phyloP scores from a whole-genome alignment of 2,329 filamentous ascomycete genomes.

The Diaporthe amygdali region DNA sequence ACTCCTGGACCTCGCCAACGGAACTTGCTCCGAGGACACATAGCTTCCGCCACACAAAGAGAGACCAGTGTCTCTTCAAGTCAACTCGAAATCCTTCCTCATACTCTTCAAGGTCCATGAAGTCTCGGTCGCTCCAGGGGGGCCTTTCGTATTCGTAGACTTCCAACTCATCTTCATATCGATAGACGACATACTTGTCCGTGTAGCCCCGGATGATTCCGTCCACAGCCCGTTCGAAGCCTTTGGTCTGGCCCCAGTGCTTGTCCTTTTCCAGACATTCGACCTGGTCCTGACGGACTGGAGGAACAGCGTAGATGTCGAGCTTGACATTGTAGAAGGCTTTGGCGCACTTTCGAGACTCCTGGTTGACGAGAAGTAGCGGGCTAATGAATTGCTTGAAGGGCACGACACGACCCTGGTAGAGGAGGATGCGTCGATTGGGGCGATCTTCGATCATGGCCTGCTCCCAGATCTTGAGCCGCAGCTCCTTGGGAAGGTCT shows the following conservation, averaged over 20 bases:
- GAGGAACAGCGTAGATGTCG: neutral
- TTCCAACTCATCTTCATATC: no score
- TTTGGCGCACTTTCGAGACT: neutral
- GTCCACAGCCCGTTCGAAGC: neutral
- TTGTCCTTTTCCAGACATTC: neutral
- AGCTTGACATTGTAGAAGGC: constrained; percentile 10
- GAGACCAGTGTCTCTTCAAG: neutral
- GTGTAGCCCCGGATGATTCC: neutral
- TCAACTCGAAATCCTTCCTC: neutral
- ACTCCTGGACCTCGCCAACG: neutral
- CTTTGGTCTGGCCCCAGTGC: neutral
- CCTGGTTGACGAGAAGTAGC: neutral
- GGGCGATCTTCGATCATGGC: neutral
- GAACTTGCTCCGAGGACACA: neutral
- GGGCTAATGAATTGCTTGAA: neutral
- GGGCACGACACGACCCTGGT: neutral
- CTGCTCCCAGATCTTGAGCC: neutral
- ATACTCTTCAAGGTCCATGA: no score
- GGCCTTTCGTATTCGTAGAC: no score
- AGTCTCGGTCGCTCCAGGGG: no score
- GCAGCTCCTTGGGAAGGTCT: neutral
- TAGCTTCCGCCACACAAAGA: neutral
- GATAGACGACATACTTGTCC: neutral
- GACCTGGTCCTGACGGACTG: neutral
- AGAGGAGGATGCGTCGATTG: neutral